Evolutionary conservation across 23 red algal genomes (phyloP).

Genomic region (Gracilaria caudata): DNA sequence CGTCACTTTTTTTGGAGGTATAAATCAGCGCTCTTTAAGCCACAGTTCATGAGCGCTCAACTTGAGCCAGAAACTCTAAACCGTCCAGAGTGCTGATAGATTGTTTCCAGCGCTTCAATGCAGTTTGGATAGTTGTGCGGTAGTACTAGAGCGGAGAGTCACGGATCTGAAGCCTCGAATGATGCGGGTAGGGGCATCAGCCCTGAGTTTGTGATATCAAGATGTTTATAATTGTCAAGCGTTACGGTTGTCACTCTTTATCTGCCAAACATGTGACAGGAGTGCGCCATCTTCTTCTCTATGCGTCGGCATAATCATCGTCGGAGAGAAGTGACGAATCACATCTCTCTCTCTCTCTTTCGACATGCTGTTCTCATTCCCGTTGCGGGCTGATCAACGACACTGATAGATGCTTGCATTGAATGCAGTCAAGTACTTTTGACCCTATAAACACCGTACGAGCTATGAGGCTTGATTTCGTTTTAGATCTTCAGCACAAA

Average conservation of each 20-base stretch:
- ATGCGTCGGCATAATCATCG: not conserved
- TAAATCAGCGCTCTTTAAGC: not conserved
- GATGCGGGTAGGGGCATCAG: not conserved
- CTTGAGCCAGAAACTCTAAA: not conserved
- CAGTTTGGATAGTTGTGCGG: too few relatives aligned
- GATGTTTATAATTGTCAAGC: not conserved
- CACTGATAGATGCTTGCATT: not conserved
- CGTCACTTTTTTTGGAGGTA: slow-evolving; percentile 5
- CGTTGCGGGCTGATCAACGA: not conserved
- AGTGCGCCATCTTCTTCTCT: not conserved
- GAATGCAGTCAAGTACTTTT: not conserved
- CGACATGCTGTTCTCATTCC: slow-evolving; percentile 3
- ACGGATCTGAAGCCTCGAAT: not conserved
- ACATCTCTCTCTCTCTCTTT: not conserved
- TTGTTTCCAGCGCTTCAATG: not conserved
- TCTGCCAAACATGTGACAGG: not conserved
- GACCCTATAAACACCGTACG: not conserved
- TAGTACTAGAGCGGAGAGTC: not conserved
- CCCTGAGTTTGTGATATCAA: not conserved
- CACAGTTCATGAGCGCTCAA: not conserved
- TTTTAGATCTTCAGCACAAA: not conserved
- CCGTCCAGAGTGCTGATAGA: not conserved
- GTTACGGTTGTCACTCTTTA: not conserved
- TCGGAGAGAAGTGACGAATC: not conserved
- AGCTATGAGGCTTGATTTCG: not conserved